A percentile compares a stretch with the other conserved stretches of the same genome.
Conservation (phyloP, 331 rosid species). For the Spiraea crenata region DNA sequence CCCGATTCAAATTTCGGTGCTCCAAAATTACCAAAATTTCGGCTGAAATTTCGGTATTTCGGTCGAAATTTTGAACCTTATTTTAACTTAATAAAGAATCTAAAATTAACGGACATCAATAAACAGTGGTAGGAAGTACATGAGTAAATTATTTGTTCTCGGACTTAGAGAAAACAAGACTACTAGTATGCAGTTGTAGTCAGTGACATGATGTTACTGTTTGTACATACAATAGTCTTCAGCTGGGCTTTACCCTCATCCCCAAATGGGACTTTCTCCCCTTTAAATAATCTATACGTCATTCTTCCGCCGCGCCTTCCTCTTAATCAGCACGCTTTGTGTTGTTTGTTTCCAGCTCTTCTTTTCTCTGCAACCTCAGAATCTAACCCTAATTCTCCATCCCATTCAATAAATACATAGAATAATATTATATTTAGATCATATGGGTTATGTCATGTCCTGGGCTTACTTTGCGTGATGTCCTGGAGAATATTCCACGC, state of each 20-base stretch:
- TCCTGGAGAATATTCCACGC: too few species aligned
- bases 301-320: conserved; percentile 15
- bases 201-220: not conserved
- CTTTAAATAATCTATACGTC: conserved; percentile 1
- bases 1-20: too few species aligned
- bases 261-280: not conserved
- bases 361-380: not conserved
- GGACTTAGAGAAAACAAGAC: not conserved
- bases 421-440: too few species aligned
- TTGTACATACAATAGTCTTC: not conserved
- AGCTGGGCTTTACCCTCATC: not conserved
- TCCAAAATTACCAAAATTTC: too few species aligned
- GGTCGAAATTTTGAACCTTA: too few species aligned
- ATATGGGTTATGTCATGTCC: too few species aligned
- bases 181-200: conserved; percentile 18
- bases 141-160: conserved; percentile 8
- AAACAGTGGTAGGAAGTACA: too few species aligned
- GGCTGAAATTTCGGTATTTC: too few species aligned
- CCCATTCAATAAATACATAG: too few species aligned
- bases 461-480: too few species aligned
- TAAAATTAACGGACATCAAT: too few species aligned
- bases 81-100: too few species aligned
- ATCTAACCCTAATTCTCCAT: not conserved
- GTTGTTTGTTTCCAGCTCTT: not conserved
- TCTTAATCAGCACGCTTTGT: not conserved